Evolutionary conservation across 2,329 filamentous ascomycete species (phyloP), one percentile per base, ranked within the genome.

Genomic region (Penicillium sp.): DNA sequence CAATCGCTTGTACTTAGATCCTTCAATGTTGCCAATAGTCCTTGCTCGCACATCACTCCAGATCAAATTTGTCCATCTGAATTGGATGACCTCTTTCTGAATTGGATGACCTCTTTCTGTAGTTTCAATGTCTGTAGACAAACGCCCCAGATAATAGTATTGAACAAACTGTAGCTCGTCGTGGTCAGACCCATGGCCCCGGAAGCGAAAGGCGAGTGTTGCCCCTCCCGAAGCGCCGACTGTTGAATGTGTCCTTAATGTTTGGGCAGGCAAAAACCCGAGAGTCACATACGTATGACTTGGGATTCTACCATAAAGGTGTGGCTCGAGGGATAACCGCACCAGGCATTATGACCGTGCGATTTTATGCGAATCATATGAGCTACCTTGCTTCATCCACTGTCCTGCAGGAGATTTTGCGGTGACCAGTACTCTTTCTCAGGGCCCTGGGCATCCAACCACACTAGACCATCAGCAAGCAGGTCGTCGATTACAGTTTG

Each of bases 371-470:
- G 20, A 35, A 51, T 24, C n/a, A 26, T 5, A 42, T 24, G 18
- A 16, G 20, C 3, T 5, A 1, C 18, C 5, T 13, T 29, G 8
- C 18, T 26, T 76, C 67, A 77, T 37, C 71, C 68, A 55, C 69
- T 74, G 53, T 78, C 75, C 58, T 73, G 74, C 13, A 79, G 62
- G 14, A 79, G 62, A 50, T 74, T 74, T 57, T 79, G 77, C 9
- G 78, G 78, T 26, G 78, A 79, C 94, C 94, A 99, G 68, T 97
- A 99, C 74, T 97, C 92, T 74, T 87, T 92, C 77, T 97, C 93
- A 9, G 84, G 81, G 34, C 81, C 86, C 76, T 97, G 92, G 63
- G 85, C 85, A 74, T 99, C 94, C 6, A 97, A 86, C 94, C 94
- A 99, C 14, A 99, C 85, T 79, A 99, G 84, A 50, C 92, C 91